Evolutionary conservation across 441 rosid species (phyloP).

Genomic region (Bruguiera hainesii): DNA sequence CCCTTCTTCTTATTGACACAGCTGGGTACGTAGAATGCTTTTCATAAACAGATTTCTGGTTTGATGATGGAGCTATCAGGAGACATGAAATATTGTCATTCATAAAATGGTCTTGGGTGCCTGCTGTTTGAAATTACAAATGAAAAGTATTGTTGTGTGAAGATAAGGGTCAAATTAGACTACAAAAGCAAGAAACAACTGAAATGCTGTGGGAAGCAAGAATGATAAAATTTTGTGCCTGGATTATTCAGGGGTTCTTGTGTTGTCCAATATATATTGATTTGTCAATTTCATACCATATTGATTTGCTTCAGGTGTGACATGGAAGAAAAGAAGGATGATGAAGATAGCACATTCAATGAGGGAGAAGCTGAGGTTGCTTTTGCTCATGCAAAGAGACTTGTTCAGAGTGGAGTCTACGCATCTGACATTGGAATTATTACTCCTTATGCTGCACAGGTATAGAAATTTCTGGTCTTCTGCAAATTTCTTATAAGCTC

Average conservation of each 20-base stretch:
- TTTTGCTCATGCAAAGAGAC: slow-evolving; percentile 84
- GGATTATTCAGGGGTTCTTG: not conserved
- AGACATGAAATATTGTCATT: not conserved
- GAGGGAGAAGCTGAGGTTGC: slow-evolving; percentile 99
- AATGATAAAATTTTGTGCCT: not conserved
- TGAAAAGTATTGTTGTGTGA: not conserved
- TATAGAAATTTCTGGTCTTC: slow-evolving; percentile 17
- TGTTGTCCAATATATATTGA: not conserved
- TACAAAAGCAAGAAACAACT: not conserved
- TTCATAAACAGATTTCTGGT: not conserved
- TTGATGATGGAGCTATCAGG: not conserved
- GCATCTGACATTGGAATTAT: slow-evolving; percentile 90
- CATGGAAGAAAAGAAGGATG: slow-evolving; percentile 99
- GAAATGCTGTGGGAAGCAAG: not conserved
- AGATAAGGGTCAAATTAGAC: slow-evolving; percentile 5
- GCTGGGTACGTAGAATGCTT: slow-evolving; percentile 57
- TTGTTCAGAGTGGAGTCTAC: slow-evolving; percentile 64
- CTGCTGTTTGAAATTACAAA: not conserved
- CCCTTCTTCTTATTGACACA: slow-evolving; percentile 74
- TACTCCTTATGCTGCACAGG: slow-evolving; percentile 98
- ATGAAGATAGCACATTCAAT: slow-evolving; percentile 90
- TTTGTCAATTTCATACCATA: slow-evolving; percentile 10
- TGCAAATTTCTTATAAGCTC: slow-evolving; percentile 3
- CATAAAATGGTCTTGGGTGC: slow-evolving; percentile 1
- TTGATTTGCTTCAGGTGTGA: slow-evolving; percentile 60